These are phyloP conservation scores for Scutellaria minor DNA, from an alignment of 257 asterid genomes.

Conservation along the genomic window DNA sequence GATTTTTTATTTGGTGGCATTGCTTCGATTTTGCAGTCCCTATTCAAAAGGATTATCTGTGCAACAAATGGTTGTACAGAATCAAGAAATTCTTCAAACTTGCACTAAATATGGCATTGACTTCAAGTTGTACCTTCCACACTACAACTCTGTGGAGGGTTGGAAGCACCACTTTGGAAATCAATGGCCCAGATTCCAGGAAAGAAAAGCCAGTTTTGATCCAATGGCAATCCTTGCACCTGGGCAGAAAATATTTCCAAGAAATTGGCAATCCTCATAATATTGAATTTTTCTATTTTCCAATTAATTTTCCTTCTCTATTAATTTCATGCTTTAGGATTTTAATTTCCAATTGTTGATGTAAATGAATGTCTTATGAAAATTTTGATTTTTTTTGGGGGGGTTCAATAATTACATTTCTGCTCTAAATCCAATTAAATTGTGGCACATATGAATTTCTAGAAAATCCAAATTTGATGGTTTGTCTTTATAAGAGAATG, in stretches of 20 bases:
- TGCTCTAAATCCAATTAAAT: slow-evolving; percentile 29
- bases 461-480: slow-evolving; percentile 33
- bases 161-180: slow-evolving; percentile 83
- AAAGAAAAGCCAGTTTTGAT: slow-evolving; percentile 69
- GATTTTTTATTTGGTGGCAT: slow-evolving; percentile 75
- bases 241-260: slow-evolving; percentile 80
- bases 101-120: slow-evolving; percentile 60
- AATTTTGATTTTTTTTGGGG: slow-evolving; percentile 34
- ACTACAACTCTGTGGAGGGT: slow-evolving; percentile 59
- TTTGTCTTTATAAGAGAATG: slow-evolving; percentile 35
- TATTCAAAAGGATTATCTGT: slow-evolving; percentile 55
- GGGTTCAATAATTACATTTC: slow-evolving; percentile 24
- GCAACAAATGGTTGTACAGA: slow-evolving; percentile 71
- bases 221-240: slow-evolving; percentile 95
- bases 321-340: slow-evolving; percentile 21
- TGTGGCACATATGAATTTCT: slow-evolving; percentile 28
- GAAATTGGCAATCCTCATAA: slow-evolving; percentile 53
- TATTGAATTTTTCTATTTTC: not conserved
- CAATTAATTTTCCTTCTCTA: not conserved
- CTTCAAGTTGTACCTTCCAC: slow-evolving; percentile 86
- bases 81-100: slow-evolving; percentile 60
- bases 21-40: slow-evolving; percentile 69
- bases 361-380: slow-evolving; percentile 59
- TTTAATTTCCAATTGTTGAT: slow-evolving; percentile 41
- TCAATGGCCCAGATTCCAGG: slow-evolving; percentile 80